Evolutionary conservation across 495 filamentous ascomycete genomes (phyloP).

Genomic region (Penicillium verhagenii): DNA sequence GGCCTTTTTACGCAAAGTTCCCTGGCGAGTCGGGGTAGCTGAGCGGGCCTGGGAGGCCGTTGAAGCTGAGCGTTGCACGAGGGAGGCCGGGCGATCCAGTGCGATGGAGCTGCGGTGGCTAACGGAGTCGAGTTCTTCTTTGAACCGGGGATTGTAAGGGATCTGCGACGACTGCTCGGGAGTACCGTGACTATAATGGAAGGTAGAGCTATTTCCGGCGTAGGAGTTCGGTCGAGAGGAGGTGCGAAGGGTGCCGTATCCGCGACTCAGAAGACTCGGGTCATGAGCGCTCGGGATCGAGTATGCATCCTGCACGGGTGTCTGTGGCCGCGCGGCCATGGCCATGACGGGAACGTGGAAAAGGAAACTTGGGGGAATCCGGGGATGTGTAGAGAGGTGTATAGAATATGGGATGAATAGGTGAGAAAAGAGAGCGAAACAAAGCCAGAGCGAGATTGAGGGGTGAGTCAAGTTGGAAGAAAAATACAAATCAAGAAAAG

Average conservation of each 20-base stretch:
- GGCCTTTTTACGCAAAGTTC: constrained; percentile 82
- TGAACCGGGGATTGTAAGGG: constrained; percentile 54
- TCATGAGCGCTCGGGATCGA: constrained; percentile 31
- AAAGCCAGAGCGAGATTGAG: not conserved
- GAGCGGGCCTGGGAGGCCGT: constrained; percentile 51
- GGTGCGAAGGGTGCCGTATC: constrained; percentile 30
- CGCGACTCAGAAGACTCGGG: constrained; percentile 24
- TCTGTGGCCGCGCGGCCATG: constrained; percentile 44
- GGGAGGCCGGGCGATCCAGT: constrained; percentile 43
- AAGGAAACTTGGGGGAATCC: constrained; percentile 1
- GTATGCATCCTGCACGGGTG: constrained; percentile 44
- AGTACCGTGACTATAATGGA: constrained; percentile 42
- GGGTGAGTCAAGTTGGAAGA: not conserved
- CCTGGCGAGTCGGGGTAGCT: constrained; percentile 62
- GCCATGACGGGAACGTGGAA: constrained; percentile 34
- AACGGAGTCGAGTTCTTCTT: constrained; percentile 68
- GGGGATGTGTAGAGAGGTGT: not conserved
- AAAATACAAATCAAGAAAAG: not conserved
- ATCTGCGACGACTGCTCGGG: constrained; percentile 41
- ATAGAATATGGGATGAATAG: not conserved
- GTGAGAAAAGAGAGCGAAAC: not conserved
- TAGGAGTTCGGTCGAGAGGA: constrained; percentile 42
- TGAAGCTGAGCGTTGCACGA: constrained; percentile 51
- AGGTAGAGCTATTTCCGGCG: constrained; percentile 32
- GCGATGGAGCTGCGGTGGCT: constrained; percentile 63